A percentile compares a stretch with the other conserved stretches of the same genome.
These are phyloP conservation scores for Catharanthus roseus DNA, from an alignment of 257 asterid species.

Conservation along the genomic window DNA sequence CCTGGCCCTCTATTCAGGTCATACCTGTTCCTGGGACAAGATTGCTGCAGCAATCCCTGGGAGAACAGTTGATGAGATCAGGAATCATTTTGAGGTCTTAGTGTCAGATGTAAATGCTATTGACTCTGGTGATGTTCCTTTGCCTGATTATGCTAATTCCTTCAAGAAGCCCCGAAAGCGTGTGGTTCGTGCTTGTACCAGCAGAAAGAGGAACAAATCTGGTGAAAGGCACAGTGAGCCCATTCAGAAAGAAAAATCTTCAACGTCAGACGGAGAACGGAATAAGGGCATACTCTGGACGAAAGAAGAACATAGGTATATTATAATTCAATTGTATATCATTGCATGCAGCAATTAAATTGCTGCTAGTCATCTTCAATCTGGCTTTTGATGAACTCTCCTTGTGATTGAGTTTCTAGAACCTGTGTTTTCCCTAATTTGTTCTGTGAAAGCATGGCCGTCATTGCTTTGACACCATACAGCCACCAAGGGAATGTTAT, in stretches of 20 bases:
- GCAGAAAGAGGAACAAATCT: constrained; percentile 2
- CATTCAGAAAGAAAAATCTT: constrained; percentile 13
- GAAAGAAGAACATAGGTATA: constrained; percentile 42
- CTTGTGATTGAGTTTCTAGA: neutral
- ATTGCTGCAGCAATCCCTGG: constrained; percentile 37
- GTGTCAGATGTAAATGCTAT: constrained; percentile 28
- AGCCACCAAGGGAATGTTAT: neutral
- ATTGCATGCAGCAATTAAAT: neutral
- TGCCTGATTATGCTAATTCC: constrained; percentile 25
- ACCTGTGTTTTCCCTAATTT: neutral
- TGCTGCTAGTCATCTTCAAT: neutral
- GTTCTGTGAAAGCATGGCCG: neutral
- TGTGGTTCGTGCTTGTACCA: constrained; percentile 10
- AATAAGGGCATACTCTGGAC: constrained; percentile 42
- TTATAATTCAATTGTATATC: neutral
- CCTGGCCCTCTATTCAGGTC: constrained; percentile 20
- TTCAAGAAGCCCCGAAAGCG: neutral
- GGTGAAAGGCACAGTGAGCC: neutral
- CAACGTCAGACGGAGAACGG: constrained; percentile 5
- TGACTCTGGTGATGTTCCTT: constrained; percentile 32
- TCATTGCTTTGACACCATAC: neutral
- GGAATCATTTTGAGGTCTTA: constrained; percentile 28
- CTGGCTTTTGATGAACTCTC: neutral
- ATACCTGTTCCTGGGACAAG: constrained; percentile 26
- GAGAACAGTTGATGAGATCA: constrained; percentile 33